Percentiles rank a stretch among this genome's conserved stretches.
phyloP scores from a whole-genome alignment of 2,329 filamentous ascomycete genomes.

The Magnaporthiopsis incrustans region DNA sequence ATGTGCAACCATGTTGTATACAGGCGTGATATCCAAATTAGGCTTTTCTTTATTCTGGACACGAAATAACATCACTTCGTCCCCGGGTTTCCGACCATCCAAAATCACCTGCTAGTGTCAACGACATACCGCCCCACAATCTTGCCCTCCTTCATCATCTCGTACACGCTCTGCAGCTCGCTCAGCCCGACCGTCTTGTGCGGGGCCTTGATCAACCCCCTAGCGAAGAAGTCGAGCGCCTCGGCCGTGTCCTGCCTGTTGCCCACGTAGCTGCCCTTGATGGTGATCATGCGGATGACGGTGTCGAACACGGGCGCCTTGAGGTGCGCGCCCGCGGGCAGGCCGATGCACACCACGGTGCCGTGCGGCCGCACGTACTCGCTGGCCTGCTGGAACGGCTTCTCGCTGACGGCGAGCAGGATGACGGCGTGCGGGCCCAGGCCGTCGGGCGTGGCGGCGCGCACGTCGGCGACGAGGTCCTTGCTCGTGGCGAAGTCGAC shows the following conservation, averaged over 20 bases:
- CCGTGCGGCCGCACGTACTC: constrained; percentile 80
- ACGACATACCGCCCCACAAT: constrained; percentile 75
- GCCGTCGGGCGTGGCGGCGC: constrained; percentile 69
- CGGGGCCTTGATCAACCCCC: constrained; percentile 78
- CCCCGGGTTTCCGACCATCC: no score
- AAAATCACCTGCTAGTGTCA: constrained; percentile 55
- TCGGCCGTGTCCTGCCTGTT: constrained; percentile 84
- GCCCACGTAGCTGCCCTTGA: constrained; percentile 90
- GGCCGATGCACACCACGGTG: constrained; percentile 78
- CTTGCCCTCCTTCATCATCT: constrained; percentile 61
- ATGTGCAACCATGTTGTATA: no score
- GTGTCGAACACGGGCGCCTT: constrained; percentile 82
- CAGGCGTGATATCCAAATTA: no score
- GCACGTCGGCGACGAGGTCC: constrained; percentile 78
- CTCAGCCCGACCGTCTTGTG: constrained; percentile 79
- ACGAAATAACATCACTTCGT: no score
- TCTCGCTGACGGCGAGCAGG: constrained; percentile 78
- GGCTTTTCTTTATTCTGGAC: no score
- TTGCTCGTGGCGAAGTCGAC: constrained; percentile 73
- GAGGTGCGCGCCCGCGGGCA: constrained; percentile 73
- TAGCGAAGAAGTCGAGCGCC: constrained; percentile 81
- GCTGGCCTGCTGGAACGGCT: constrained; percentile 91
- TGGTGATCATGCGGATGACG: constrained; percentile 82
- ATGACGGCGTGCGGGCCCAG: constrained; percentile 82
- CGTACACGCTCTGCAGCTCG: constrained; percentile 72